phyloP scores from a whole-genome alignment of 1,139 yeast species.

The Scheffersomyces cryptocercus region DNA sequence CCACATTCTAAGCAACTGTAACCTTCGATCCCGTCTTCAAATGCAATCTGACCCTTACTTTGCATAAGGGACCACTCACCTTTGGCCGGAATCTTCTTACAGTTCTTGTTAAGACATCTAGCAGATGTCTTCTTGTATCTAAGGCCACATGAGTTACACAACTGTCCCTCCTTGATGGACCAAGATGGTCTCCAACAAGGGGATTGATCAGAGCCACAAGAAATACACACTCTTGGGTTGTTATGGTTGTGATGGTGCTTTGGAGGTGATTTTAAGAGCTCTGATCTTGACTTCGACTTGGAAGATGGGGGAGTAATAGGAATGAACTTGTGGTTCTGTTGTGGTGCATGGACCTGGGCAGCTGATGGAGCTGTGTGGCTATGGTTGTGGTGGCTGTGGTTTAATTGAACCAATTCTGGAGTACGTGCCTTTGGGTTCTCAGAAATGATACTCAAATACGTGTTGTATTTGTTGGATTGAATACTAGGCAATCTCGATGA shows the following conservation, averaged over 20 bases:
- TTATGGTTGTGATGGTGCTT: slow-evolving; percentile 29
- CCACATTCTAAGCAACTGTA: slow-evolving; percentile 73
- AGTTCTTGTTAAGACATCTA: slow-evolving; percentile 71
- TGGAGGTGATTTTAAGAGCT: slow-evolving; percentile 39
- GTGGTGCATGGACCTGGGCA: slow-evolving; percentile 1
- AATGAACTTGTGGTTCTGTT: slow-evolving; percentile 30
- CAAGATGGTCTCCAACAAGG: slow-evolving; percentile 99
- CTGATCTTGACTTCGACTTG: slow-evolving; percentile 31
- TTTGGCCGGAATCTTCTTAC: slow-evolving; percentile 92
- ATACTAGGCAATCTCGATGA: slow-evolving; percentile 12
- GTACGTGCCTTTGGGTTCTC: slow-evolving; percentile 7
- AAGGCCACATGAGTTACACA: slow-evolving; percentile 95
- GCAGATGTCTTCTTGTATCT: slow-evolving; percentile 94
- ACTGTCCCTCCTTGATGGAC: slow-evolving; percentile 85
- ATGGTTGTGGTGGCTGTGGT: neutral
- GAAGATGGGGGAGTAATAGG: slow-evolving; percentile 49
- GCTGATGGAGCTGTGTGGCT: slow-evolving; percentile 3
- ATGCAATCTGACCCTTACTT: slow-evolving; percentile 52
- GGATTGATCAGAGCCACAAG: slow-evolving; percentile 88
- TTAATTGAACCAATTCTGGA: neutral
- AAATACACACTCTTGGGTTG: slow-evolving; percentile 67
- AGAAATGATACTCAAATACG: slow-evolving; percentile 9
- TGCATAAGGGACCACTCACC: slow-evolving; percentile 94
- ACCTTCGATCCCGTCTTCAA: slow-evolving; percentile 47
- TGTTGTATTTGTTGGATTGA: slow-evolving; percentile 8